Conservation (phyloP, 2,329 filamentous ascomycete genomes). For the Colletotrichum tofieldiae region DNA sequence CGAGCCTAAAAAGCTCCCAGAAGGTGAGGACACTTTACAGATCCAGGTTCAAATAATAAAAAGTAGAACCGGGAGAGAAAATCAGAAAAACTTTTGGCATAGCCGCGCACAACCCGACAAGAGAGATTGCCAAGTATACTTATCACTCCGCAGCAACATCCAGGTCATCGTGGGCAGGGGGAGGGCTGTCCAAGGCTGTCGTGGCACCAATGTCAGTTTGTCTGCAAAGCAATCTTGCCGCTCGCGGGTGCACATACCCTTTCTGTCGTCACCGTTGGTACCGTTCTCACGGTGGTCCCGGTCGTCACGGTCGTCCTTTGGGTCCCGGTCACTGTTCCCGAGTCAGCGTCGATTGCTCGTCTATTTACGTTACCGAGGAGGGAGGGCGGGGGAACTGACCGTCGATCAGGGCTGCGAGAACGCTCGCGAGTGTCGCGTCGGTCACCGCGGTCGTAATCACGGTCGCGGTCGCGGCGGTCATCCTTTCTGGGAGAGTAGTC, state of each 20-base stretch:
- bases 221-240: not conserved
- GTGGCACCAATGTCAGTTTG: constrained; percentile 43
- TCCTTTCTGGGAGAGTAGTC: constrained; percentile 93
- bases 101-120: constrained; percentile 39
- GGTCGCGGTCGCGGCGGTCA: constrained; percentile 85
- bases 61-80: constrained; percentile 31
- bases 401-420: constrained; percentile 78
- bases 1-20: constrained; percentile 43
- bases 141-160: constrained; percentile 90
- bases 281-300: constrained; percentile 83
- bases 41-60: constrained; percentile 34
- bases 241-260: constrained; percentile 73
- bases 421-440: constrained; percentile 83
- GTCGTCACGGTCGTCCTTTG: constrained; percentile 78
- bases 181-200: constrained; percentile 80
- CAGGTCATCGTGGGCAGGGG: constrained; percentile 91
- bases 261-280: constrained; percentile 89
- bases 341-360: constrained; percentile 49
- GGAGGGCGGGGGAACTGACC: constrained; percentile 57
- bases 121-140: constrained; percentile 42
- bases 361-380: not conserved
- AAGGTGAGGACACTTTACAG: constrained; percentile 43
- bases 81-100: constrained; percentile 38
- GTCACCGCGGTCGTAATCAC: constrained; percentile 83
- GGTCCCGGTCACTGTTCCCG: constrained; percentile 65